Percentiles rank a stretch among this genome's conserved stretches.
These are phyloP conservation scores for Ogataea pignaliae DNA, from an alignment of 805 yeast genomes.

Conservation along the genomic window DNA sequence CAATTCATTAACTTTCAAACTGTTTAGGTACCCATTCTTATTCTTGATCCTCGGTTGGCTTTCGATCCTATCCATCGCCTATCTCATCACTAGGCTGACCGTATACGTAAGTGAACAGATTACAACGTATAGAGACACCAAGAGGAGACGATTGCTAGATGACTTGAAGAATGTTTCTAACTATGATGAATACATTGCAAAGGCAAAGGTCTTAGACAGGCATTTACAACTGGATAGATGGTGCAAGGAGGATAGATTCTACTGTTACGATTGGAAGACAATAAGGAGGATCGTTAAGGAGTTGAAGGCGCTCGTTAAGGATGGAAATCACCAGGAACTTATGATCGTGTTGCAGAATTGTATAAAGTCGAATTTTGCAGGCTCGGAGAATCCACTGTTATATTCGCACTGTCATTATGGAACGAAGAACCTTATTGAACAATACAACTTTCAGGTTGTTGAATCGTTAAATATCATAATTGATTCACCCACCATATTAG, in stretches of 20 bases:
- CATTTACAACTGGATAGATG: slow-evolving; percentile 58
- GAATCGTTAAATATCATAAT: slow-evolving; percentile 41
- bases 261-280: slow-evolving; percentile 65
- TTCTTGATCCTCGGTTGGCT: slow-evolving; percentile 52
- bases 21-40: slow-evolving; percentile 66
- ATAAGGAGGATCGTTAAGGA: slow-evolving; percentile 43
- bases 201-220: slow-evolving; percentile 55
- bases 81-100: slow-evolving; percentile 50
- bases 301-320: slow-evolving; percentile 33
- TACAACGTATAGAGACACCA: slow-evolving; percentile 54
- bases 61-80: slow-evolving; percentile 40
- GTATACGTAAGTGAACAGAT: slow-evolving; percentile 60
- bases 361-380: slow-evolving; percentile 70
- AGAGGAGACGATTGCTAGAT: slow-evolving; percentile 44
- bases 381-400: slow-evolving; percentile 65
- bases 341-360: slow-evolving; percentile 60
- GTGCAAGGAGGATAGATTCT: slow-evolving; percentile 56
- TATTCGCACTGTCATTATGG: slow-evolving; percentile 76
- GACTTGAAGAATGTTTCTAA: slow-evolving; percentile 43
- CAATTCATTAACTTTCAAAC: slow-evolving; percentile 32
- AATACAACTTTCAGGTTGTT: slow-evolving; percentile 50
- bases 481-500: slow-evolving; percentile 33
- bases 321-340: slow-evolving; percentile 39
- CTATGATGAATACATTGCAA: slow-evolving; percentile 59
- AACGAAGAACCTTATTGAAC: slow-evolving; percentile 56